phyloP scores from a whole-genome alignment of 2,329 filamentous ascomycete species.

The Chrysosporium keratinophilum region DNA sequence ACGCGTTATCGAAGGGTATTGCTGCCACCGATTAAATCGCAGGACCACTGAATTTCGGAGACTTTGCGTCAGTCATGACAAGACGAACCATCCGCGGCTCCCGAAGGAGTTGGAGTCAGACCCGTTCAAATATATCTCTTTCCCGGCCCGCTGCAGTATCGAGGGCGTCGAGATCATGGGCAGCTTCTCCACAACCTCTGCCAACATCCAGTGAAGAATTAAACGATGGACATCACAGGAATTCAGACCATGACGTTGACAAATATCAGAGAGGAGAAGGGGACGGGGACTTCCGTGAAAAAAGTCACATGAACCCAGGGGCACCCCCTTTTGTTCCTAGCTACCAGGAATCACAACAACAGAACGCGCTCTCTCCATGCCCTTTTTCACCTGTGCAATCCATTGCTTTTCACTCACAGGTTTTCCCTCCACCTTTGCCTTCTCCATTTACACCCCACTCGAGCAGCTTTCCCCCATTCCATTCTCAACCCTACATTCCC shows the following conservation, averaged over 20 bases:
- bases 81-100: background rate
- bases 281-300: background rate
- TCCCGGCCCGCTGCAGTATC: too few species aligned
- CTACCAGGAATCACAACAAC: background rate
- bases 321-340: constrained; percentile 6
- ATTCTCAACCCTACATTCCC: background rate
- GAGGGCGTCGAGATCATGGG: background rate
- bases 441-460: background rate
- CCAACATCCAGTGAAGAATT: background rate
- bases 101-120: background rate
- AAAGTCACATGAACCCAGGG: constrained; percentile 10
- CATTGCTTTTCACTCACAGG: background rate
- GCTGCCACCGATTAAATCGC: background rate
- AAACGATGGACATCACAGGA: too few species aligned
- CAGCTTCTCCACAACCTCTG: background rate
- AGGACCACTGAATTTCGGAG: too few species aligned
- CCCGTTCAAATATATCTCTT: background rate
- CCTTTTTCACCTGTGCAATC: background rate
- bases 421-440: background rate
- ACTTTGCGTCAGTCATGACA: background rate
- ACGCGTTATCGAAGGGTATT: background rate
- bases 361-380: background rate
- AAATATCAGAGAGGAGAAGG: background rate
- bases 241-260: background rate
- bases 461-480: background rate